Conservation (phyloP, 352 stramenopile genomes). For the Globisporangium iwayamae region DNA sequence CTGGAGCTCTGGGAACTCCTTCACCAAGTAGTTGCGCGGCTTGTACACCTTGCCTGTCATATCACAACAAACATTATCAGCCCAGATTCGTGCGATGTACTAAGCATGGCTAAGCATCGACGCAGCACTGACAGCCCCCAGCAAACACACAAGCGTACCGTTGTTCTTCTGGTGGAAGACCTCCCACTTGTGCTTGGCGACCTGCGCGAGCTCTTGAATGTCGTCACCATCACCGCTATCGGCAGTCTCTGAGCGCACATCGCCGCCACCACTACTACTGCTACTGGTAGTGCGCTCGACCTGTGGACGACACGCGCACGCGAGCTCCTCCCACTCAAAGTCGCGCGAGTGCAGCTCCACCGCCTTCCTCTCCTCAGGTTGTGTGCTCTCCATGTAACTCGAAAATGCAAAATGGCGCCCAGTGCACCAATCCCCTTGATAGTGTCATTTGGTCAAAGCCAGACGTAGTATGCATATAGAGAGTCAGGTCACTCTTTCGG, state of each 20-base stretch:
- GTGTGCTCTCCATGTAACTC: constrained; percentile 1
- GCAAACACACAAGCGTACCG: constrained; percentile 23
- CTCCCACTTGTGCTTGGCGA: constrained; percentile 73
- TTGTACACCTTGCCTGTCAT: constrained; percentile 73
- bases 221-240: neutral
- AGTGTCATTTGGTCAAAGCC: neutral
- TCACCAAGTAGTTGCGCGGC: constrained; percentile 75
- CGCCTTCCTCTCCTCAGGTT: constrained; percentile 16
- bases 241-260: neutral
- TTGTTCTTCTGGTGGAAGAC: constrained; percentile 77
- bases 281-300: constrained; percentile 10
- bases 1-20: constrained; percentile 78
- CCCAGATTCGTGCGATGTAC: neutral
- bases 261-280: constrained; percentile 2
- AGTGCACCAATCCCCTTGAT: neutral
- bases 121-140: neutral
- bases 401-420: neutral
- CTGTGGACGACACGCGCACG: constrained; percentile 33
- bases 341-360: constrained; percentile 75
- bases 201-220: constrained; percentile 23
- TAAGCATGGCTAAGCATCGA: neutral
- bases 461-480: too few relatives aligned
- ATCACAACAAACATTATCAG: neutral
- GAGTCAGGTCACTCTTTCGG: too few relatives aligned
- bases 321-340: constrained; percentile 75